Base-by-base conservation (phyloP, 2,329 filamentous ascomycete genomes). In the Diaporthe destruens region DNA sequence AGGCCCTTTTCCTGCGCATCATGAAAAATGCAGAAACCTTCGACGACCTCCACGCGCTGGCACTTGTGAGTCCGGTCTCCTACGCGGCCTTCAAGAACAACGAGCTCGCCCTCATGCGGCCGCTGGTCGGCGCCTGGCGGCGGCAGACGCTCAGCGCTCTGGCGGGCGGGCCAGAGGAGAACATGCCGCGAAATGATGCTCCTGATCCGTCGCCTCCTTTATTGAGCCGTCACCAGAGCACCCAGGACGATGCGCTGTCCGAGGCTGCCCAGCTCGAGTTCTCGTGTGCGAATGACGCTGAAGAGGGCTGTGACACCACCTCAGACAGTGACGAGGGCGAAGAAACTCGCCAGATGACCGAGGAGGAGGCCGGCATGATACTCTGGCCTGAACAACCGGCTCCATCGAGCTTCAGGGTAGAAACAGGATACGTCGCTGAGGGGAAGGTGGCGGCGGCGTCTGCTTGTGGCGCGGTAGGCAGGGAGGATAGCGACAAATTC, bases 61-160 rank as follows among this genome's bases (percentile, higher is more conserved):
- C 86, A 0, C 80, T 84, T 79, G 78, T 82, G 29, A 85, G 81
- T 72, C 81, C 80, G 53, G 77, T 77, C 5, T 87, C 86, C 74
- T 87, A 86, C 51, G 79, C 80, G 8, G 82, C 83, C 2, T 87
- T 85, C 70, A 84, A 86, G 77, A 80, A 80, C 54, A 81, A 87
- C 69, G 84, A 87, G 75, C 78, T 83, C 2, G 75, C 74, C 14
- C 76, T 87, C 14, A 75, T 80, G 61, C 76, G 76, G 63, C 78
- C 75, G 23, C 71, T 82, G 36, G 72, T 80, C 44, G 77, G 75
- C 61, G 76, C 75, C 9, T 74, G 76, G 36, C 67, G 71, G 32
- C 25, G 71, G 25, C 49, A 29, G 55, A 72, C 68, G 44, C 59
- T 71, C 42, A 49, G n/a, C 16, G 18, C 66, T 16, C 54, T 72